phyloP scores from a whole-genome alignment of 2,329 filamentous ascomycete genomes.

The Curvularia hawaiiensis region DNA sequence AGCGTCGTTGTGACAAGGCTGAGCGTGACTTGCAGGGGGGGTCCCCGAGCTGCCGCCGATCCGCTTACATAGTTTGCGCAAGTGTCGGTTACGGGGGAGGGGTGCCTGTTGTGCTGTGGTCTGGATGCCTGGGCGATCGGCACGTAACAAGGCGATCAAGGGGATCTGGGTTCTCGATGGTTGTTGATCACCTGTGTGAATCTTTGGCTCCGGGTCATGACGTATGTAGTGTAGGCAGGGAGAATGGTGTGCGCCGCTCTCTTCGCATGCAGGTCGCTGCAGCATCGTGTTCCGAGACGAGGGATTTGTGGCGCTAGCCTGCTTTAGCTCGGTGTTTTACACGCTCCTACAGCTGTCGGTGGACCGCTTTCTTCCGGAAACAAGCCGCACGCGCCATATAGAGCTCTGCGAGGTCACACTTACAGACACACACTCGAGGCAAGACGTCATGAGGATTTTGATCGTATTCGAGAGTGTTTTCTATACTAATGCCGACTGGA shows the following conservation, averaged over 20 bases:
- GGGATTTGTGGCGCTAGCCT: background rate
- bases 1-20: too few relatives aligned
- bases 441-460: background rate
- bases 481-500: conserved; percentile 10
- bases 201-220: background rate
- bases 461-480: conserved; percentile 1
- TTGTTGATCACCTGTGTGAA: background rate
- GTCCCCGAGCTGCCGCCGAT: background rate
- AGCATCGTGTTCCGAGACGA: background rate
- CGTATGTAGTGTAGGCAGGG: background rate
- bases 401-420: background rate
- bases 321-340: background rate
- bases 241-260: background rate
- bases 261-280: background rate
- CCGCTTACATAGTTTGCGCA: background rate
- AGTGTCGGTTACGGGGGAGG: too few relatives aligned
- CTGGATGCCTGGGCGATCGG: conserved; percentile 10
- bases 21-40: background rate
- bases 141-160: conserved; percentile 4
- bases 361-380: background rate
- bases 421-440: background rate
- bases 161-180: background rate
- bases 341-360: background rate
- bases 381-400: background rate
- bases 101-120: background rate